Evolutionary conservation across 208 protist genomes (phyloP), one percentile per base, ranked within the genome.

Genomic region (Leptomonas seymouri): DNA sequence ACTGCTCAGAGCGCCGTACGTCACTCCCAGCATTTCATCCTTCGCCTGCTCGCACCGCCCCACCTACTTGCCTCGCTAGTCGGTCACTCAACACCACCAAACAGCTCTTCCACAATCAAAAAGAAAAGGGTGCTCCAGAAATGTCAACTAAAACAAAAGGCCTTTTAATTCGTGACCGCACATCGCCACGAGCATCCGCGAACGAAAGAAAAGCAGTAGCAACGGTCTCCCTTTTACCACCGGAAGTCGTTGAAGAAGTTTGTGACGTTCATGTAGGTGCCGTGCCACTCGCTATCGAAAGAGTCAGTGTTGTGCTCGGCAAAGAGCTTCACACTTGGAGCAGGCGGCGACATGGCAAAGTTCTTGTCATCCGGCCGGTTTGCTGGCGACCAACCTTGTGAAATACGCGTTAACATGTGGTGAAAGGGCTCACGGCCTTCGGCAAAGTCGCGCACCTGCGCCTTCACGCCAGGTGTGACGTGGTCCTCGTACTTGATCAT

Each of bases 201-300:
- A 9, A 39, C 6, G 41, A 36, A 53, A 53, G 14, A 53, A 21
- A 64, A 53, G 28, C 21, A 23, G 44, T 18, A 8, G 12, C 3
- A 41, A 45, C 27, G 9, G 45, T 4, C 34, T 12, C 23, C 18
- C 9, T 6, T 54, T 71, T 94, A 96, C 91, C 91, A 96, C 30
- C 88, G 81, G 74, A 89, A 96, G 54, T 96, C 91, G 65, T 94
- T 93, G 77, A 93, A 88, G 50, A 96, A 82, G 65, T 96, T 96
- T 11, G 80, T 89, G 54, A 96, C 67, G 60, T 96, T 78, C 73
- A 89, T 81, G 73, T 94, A 94, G 0, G 88, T 90, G 69, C 89
- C 91, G 76, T 94, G 76, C 30, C 84, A 84, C 16, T 89, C 72
- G 74, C 84, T 93, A 46, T 92, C 86, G 27, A 74, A 82, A 8